Evolutionary conservation across 2,329 filamentous ascomycete genomes (phyloP), one percentile per base, ranked within the genome.

Genomic region (Sordariomycetes sp.): DNA sequence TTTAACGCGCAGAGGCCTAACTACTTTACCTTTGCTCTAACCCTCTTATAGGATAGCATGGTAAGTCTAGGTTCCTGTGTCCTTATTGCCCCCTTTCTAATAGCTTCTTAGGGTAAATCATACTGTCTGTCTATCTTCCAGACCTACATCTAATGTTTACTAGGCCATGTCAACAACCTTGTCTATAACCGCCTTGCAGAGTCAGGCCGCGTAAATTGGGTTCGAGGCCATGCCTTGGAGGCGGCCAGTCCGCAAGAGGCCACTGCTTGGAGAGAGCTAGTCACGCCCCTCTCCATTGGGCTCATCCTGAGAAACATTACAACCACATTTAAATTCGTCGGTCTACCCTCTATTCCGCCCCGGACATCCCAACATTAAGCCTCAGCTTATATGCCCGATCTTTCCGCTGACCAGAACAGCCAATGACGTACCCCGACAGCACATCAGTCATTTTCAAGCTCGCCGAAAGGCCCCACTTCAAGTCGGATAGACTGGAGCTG

Each of bases 391-490:
- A 40, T 16, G 18, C 10, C 4, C 20, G 8, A n/a, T 2, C 3
- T 2, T 4, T 48, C 18, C 3, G n/a, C 43, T 48, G 43, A 48
- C n/a, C 20, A 3, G n/a, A 22, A n/a, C 63, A 90, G 88, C 90
- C 91, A 18, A 87, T 96, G 82, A 86, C 79, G 37, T 95, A 83
- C 70, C 91, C 91, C 0, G 91, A 96, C 70, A 80, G 81, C 54
- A 83, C 96, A 61, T 90, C 88, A 0, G 89, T 94, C 22, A 87
- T 93, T 65, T 90, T 96, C 72, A 92, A 87, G 68, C 79, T 96
- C 14, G 73, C 78, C 2, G 69, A 72, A 25, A 70, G 77, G 59
- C 86, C 84, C 2, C 60, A 65, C 20, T 61, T 65, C 22, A 62
- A 62, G 2, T 70, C 72, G 0, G 65, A 72, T 20, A 79, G 80